phyloP scores from a whole-genome alignment of 345 rosid species.

The Lepidium sativum region DNA sequence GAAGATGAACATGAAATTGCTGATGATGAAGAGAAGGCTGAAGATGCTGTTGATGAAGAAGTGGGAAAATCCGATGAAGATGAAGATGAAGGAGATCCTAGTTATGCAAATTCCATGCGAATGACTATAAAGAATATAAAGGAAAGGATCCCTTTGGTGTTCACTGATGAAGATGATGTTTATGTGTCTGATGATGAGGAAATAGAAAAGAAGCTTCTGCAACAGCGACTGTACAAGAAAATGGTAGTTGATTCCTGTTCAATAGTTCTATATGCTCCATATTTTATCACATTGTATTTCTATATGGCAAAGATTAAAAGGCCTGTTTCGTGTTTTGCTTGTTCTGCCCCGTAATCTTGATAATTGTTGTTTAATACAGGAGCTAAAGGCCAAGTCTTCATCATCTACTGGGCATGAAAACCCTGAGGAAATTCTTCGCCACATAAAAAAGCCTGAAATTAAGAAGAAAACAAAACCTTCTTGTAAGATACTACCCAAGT shows the following conservation, averaged over 20 bases:
- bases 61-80: slow-evolving; percentile 32
- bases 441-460: slow-evolving; percentile 67
- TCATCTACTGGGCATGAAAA: slow-evolving; percentile 50
- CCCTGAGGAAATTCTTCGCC: slow-evolving; percentile 54
- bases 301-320: not conserved
- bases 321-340: not conserved
- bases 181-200: slow-evolving; percentile 87
- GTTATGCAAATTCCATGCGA: slow-evolving; percentile 36
- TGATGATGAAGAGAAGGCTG: slow-evolving; percentile 35
- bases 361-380: slow-evolving; percentile 39
- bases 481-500: slow-evolving; percentile 37
- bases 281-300: slow-evolving; percentile 1
- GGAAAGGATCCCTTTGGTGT: slow-evolving; percentile 85
- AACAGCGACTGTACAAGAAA: slow-evolving; percentile 42
- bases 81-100: slow-evolving; percentile 38
- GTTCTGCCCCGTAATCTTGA: not conserved
- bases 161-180: slow-evolving; percentile 70
- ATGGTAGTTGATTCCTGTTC: slow-evolving; percentile 42
- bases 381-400: slow-evolving; percentile 35
- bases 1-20: slow-evolving; percentile 42
- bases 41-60: slow-evolving; percentile 37
- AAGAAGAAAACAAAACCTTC: slow-evolving; percentile 52
- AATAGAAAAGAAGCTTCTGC: slow-evolving; percentile 42
- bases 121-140: slow-evolving; percentile 60
- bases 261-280: not conserved